phyloP scores from a whole-genome alignment of 495 filamentous ascomycete species.

The Neurospora sp. region DNA sequence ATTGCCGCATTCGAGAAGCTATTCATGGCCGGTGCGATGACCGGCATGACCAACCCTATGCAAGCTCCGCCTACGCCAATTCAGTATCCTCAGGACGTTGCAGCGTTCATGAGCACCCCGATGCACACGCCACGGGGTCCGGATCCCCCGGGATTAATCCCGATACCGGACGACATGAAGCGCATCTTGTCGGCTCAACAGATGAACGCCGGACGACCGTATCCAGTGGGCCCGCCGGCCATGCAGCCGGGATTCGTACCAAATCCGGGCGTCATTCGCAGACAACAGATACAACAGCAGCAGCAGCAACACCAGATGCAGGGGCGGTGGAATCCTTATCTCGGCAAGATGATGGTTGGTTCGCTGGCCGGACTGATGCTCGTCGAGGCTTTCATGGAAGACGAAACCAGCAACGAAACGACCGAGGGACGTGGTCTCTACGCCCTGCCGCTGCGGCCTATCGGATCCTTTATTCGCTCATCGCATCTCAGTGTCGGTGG shows the following conservation, averaged over 20 bases:
- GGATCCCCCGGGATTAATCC: constrained; percentile 58
- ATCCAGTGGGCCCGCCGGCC: constrained; percentile 26
- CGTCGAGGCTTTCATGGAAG: constrained; percentile 59
- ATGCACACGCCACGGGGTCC: constrained; percentile 19
- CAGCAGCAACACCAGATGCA: constrained; percentile 17
- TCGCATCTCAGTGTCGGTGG: constrained; percentile 37
- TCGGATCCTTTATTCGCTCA: constrained; percentile 32
- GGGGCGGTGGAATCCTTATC: constrained; percentile 38
- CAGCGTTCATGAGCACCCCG: constrained; percentile 21
- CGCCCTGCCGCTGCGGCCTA: constrained; percentile 49
- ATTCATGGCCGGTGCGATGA: constrained; percentile 49
- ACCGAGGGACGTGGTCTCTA: constrained; percentile 61
- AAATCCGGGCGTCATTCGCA: constrained; percentile 28
- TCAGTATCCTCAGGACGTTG: constrained; percentile 33
- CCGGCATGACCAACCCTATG: constrained; percentile 30
- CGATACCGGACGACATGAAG: constrained; percentile 66
- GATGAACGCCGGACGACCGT: constrained; percentile 31
- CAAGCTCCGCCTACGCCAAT: constrained; percentile 37
- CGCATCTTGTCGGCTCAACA: constrained; percentile 47
- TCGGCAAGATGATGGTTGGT: constrained; percentile 79
- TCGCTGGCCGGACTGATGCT: constrained; percentile 87
- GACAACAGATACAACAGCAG: constrained; percentile 33
- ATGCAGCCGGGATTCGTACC: constrained; percentile 20
- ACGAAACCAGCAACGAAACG: constrained; percentile 44
- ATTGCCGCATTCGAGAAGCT: constrained; percentile 60